Evolutionary conservation across 228 moss, liverwort and hornwort genomes (phyloP).

Genomic region (Sphagnum fallax): DNA sequence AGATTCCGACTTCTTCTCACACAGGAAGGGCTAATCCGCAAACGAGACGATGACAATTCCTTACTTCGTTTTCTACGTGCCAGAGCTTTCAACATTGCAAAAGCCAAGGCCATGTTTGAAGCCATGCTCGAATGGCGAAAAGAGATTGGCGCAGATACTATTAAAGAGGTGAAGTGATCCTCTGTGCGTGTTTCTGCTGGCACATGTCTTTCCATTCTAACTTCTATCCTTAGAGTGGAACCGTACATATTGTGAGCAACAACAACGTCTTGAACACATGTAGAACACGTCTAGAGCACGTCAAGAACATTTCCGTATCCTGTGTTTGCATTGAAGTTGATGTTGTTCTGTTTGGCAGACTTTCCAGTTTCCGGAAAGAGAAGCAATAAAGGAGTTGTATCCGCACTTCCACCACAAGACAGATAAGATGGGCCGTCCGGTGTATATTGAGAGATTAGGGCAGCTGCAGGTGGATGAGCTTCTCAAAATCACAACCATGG

Average conservation of each 20-base stretch:
- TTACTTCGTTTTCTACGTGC: constrained; percentile 42
- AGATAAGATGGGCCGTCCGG: constrained; percentile 34
- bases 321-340: too few relatives aligned
- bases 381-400: constrained; percentile 27
- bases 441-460: constrained; percentile 38
- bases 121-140: constrained; percentile 45
- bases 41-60: constrained; percentile 32
- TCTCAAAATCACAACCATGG: constrained; percentile 35
- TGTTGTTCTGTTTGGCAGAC: constrained; percentile 12
- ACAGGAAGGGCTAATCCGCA: constrained; percentile 31
- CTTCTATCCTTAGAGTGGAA: too few relatives aligned
- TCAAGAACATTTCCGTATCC: too few relatives aligned
- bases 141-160: constrained; percentile 40
- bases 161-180: constrained; percentile 22
- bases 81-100: constrained; percentile 33
- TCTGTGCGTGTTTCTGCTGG: too few relatives aligned
- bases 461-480: constrained; percentile 37
- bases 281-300: too few relatives aligned
- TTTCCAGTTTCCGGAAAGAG: constrained; percentile 35
- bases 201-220: too few relatives aligned
- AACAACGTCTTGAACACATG: too few relatives aligned
- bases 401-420: constrained; percentile 41
- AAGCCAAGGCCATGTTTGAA: constrained; percentile 44
- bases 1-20: constrained; percentile 25
- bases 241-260: too few relatives aligned